Evolutionary conservation across 768 basidiomycete species (phyloP).

Genomic region (Hygrophorus pudorinus): DNA sequence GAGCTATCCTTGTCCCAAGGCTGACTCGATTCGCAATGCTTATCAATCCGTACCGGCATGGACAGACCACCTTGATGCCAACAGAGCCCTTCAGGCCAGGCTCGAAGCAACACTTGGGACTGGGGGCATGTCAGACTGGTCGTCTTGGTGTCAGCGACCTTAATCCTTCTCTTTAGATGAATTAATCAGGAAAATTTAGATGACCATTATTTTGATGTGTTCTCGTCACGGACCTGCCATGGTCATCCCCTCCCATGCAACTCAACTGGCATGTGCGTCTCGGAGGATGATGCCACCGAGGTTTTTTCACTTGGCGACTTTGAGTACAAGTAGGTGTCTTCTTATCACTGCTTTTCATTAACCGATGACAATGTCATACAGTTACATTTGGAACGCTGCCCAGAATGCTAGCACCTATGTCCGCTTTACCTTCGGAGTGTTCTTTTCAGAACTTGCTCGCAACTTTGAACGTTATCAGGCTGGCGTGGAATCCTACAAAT

Average conservation of each 20-base stretch:
- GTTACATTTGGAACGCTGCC: constrained; percentile 13
- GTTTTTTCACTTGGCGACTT: constrained; percentile 11
- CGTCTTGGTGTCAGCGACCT: constrained; percentile 9
- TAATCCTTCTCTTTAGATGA: not conserved
- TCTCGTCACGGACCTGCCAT: constrained; percentile 10
- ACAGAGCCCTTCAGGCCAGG: constrained; percentile 6
- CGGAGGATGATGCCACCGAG: constrained; percentile 7
- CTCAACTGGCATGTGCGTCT: constrained; percentile 9
- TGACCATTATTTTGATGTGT: constrained; percentile 12
- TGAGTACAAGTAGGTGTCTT: constrained; percentile 10
- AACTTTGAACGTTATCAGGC: constrained; percentile 10
- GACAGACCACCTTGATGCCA: constrained; percentile 9
- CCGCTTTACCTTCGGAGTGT: constrained; percentile 11
- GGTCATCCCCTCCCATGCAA: constrained; percentile 12
- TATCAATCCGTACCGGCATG: constrained; percentile 12
- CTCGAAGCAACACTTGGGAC: constrained; percentile 10
- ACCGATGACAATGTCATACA: not conserved
- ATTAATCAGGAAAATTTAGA: constrained; percentile 1
- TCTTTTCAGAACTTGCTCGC: constrained; percentile 11
- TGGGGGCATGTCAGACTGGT: constrained; percentile 8
- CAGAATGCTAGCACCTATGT: constrained; percentile 8
- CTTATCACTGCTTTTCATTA: not conserved
- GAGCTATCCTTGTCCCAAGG: constrained; percentile 11
- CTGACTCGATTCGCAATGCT: constrained; percentile 8
- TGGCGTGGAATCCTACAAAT: constrained; percentile 3